Base-by-base conservation (phyloP, 75 land plant species). In the Pinus tabuliformis region DNA sequence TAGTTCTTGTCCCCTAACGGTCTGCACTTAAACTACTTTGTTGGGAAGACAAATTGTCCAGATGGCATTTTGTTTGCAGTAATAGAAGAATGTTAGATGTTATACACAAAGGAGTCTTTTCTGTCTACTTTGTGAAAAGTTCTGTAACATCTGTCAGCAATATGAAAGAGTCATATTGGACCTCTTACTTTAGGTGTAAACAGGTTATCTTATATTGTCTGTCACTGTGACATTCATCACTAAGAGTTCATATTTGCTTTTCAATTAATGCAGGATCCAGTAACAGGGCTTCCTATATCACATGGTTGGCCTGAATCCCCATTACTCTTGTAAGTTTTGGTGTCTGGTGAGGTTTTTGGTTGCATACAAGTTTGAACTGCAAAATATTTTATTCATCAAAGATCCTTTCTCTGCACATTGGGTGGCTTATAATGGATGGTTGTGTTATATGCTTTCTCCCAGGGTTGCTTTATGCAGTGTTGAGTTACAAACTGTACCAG, bases 1-100 rank as follows among this genome's bases (percentile, higher is more conserved):
- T 33, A 93, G 97, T 73, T 72, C 86, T 21, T 88, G 86, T 39
- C 97, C 99, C 63, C 85, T 91, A 45, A 91, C 90, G 76, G 97
- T 94, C 56, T 57, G 81, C 58, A 2, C n/a, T 11, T n/a, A n/a
- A 11, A 39, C 14, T 68, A 7, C 2, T 13, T 52, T 58, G 61
- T 42, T 77, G 36, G 77, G 39, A 75, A 75, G 22, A 1, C 18
- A 49, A 75, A 22, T 52, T 7, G 18, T 15, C 49, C 56, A 75
- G 36, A 22, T 17, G 36, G 0, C 24, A 75, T 16, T 76, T 9
- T 64, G 33, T 63, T 37, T 76, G 74, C 13, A 72, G 70, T 16
- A 28, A 28, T 28, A 59, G 75, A 28, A 52, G 58, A 73, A 74
- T 3, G 17, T 74, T 16, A 54, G 30, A 28, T 74, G 22, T 74